Conservation (phyloP, 768 basidiomycete species). For the Pholiota molesta region DNA sequence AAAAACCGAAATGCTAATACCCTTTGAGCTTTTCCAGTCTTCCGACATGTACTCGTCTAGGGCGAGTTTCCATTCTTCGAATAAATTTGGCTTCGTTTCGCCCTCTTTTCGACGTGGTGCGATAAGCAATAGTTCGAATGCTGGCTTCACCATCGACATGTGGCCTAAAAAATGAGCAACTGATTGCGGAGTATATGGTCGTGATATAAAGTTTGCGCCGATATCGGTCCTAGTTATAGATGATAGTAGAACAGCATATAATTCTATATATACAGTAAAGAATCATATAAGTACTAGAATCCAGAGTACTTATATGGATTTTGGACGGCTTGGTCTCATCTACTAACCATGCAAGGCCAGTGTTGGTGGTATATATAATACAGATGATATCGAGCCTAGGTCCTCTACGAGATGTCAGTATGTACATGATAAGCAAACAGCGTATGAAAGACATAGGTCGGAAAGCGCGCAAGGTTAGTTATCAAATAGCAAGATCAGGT, state of each 20-base stretch:
- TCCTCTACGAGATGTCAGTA: neutral
- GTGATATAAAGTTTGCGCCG: neutral
- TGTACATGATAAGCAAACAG: neutral
- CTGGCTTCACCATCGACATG: neutral
- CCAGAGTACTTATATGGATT: no score
- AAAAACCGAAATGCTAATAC: conserved; percentile 2
- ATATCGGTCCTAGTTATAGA: neutral
- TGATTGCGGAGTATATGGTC: neutral
- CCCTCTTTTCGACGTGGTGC: conserved; percentile 1
- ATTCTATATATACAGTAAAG: no score
- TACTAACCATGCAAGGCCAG: no score
- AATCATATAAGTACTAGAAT: no score
- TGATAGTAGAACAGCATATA: neutral
- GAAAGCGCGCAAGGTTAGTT: neutral
- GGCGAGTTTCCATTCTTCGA: conserved; percentile 8
- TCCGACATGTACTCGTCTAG: conserved; percentile 4
- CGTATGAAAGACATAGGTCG: no score
- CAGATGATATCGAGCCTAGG: no score
- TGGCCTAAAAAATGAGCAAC: neutral
- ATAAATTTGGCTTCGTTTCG: conserved; percentile 6
- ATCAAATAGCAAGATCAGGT: conserved; percentile 20
- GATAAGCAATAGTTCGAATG: neutral
- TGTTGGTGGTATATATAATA: no score
- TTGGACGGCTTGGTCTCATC: no score
- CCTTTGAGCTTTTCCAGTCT: neutral